phyloP scores from a whole-genome alignment of 257 asterid genomes.

The Solanum chaucha region DNA sequence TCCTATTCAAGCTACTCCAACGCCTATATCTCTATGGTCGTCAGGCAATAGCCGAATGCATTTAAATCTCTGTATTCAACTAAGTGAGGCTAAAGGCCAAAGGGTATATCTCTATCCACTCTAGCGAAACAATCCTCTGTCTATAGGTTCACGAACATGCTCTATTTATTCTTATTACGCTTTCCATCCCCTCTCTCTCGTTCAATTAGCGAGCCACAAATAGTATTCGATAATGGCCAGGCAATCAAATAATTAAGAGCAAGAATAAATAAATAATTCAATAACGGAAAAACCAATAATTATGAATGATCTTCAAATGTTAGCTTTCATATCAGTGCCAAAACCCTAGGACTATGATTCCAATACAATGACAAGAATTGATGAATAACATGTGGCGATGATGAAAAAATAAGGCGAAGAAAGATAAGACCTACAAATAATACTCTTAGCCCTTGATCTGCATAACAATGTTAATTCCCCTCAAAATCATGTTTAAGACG shows the following conservation, averaged over 20 bases:
- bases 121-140: background rate
- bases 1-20: background rate
- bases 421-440: too few relatives aligned
- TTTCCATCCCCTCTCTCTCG: too few relatives aligned
- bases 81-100: background rate
- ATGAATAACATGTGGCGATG: background rate
- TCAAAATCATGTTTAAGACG: background rate
- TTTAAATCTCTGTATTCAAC: background rate
- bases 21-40: background rate
- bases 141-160: background rate
- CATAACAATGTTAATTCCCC: background rate
- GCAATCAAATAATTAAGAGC: too few relatives aligned
- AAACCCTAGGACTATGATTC: background rate
- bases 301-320: background rate
- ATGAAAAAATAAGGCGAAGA: too few relatives aligned
- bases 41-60: background rate
- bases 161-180: too few relatives aligned
- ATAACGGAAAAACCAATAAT: too few relatives aligned
- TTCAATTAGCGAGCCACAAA: too few relatives aligned
- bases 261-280: too few relatives aligned
- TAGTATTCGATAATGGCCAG: too few relatives aligned
- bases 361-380: too few relatives aligned
- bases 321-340: background rate
- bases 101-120: background rate
- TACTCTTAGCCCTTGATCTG: background rate